These are phyloP conservation scores for Dictyostelium capitatum DNA, from an alignment of 78 protist genomes.

Conservation along the genomic window DNA sequence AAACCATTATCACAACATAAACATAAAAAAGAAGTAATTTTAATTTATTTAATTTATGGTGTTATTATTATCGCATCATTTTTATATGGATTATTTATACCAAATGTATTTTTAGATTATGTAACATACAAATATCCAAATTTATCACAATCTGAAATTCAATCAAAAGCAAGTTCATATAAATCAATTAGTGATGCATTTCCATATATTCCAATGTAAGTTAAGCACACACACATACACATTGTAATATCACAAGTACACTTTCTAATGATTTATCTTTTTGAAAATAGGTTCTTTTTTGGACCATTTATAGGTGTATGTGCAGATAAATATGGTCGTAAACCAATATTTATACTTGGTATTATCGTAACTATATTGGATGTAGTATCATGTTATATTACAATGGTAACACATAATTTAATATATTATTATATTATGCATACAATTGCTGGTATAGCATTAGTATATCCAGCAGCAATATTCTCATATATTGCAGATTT, in stretches of 20 bases:
- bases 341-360: too few species aligned
- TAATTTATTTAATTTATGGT: background rate
- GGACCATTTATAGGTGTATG: too few species aligned
- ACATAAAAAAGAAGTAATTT: slow-evolving; percentile 4
- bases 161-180: background rate
- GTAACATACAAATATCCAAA: slow-evolving; percentile 9
- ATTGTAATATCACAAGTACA: too few species aligned
- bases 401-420: background rate
- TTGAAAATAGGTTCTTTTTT: too few species aligned
- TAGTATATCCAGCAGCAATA: background rate
- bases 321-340: too few species aligned
- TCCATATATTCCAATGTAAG: slow-evolving; percentile 13
- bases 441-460: background rate
- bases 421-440: background rate
- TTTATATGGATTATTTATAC: slow-evolving; percentile 2
- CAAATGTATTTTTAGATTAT: slow-evolving; percentile 13
- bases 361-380: background rate
- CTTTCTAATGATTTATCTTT: too few species aligned
- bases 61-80: background rate
- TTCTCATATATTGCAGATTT: slow-evolving; percentile 3
- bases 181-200: slow-evolving; percentile 29
- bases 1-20: background rate
- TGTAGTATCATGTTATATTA: background rate
- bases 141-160: background rate
- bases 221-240: too few species aligned